A percentile compares a stretch with the other conserved stretches of the same genome.
These are phyloP conservation scores for Schizopora paradoxa DNA, from an alignment of 1,284 basidiomycete species.

Conservation along the genomic window DNA sequence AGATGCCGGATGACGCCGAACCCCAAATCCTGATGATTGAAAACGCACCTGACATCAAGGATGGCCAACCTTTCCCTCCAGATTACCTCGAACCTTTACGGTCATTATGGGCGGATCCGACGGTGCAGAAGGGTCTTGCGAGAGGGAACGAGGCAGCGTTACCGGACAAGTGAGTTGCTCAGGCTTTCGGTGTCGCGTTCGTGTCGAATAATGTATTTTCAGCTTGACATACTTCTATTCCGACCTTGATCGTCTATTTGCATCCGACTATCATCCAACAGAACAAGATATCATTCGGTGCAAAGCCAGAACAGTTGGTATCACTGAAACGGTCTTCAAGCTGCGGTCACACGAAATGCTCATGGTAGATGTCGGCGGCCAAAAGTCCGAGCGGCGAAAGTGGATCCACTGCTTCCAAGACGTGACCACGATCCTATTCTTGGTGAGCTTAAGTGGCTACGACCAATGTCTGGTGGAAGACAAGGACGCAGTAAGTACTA, in stretches of 20 bases:
- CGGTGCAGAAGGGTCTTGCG: slow-evolving; percentile 67
- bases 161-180: slow-evolving; percentile 79
- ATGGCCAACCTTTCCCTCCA: slow-evolving; percentile 74
- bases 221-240: slow-evolving; percentile 73
- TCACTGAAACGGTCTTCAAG: slow-evolving; percentile 88
- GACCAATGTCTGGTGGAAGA: slow-evolving; percentile 94
- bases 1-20: slow-evolving; percentile 57
- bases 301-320: slow-evolving; percentile 86
- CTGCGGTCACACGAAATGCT: slow-evolving; percentile 71
- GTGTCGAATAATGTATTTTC: slow-evolving; percentile 16
- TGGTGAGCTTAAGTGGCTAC: slow-evolving; percentile 84
- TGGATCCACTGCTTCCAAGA: slow-evolving; percentile 88
- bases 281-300: slow-evolving; percentile 85
- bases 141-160: slow-evolving; percentile 83
- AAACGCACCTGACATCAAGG: slow-evolving; percentile 65
- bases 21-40: slow-evolving; percentile 58
- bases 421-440: slow-evolving; percentile 82
- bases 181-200: slow-evolving; percentile 7
- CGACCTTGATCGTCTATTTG: slow-evolving; percentile 77
- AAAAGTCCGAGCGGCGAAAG: slow-evolving; percentile 85
- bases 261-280: slow-evolving; percentile 62
- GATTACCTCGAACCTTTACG: slow-evolving; percentile 62
- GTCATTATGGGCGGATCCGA: slow-evolving; percentile 73
- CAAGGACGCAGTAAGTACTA: slow-evolving; percentile 68
- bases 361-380: slow-evolving; percentile 90